Conservation (phyloP, 176 grass and related monocot genomes). For the Oropetium thomaeum region DNA sequence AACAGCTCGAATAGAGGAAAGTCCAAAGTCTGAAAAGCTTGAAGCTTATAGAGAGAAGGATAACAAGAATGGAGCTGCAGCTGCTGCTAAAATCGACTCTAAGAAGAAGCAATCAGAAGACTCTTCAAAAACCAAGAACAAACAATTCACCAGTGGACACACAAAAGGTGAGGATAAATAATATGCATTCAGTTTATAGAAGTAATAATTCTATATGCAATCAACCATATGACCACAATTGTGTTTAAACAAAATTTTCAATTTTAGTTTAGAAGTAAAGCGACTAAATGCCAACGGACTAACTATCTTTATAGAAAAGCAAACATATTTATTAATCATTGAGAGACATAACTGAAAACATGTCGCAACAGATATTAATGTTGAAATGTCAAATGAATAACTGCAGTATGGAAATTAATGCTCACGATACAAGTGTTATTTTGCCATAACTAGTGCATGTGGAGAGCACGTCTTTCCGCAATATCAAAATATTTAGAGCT, state of each 20-base stretch:
- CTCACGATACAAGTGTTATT: not conserved
- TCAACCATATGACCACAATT: not conserved
- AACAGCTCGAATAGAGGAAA: not conserved
- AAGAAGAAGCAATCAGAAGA: slow-evolving; percentile 18
- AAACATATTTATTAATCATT: not conserved
- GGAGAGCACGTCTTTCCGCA: not conserved
- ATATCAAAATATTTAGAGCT: not conserved
- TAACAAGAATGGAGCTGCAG: not conserved
- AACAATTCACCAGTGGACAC: not conserved
- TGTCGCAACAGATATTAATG: not conserved
- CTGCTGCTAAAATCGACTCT: not conserved
- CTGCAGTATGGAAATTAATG: not conserved
- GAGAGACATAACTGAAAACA: not conserved
- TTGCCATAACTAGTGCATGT: not conserved
- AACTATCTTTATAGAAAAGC: not conserved
- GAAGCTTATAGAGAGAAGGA: not conserved
- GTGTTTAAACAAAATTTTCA: not conserved
- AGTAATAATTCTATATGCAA: not conserved
- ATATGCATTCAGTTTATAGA: not conserved
- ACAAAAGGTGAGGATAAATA: slow-evolving; percentile 27
- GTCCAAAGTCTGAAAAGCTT: not conserved
- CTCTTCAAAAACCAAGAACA: not conserved
- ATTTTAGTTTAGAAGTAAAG: slow-evolving; percentile 3
- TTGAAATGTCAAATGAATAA: not conserved
- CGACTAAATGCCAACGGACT: not conserved